Evolutionary conservation across 2,329 filamentous ascomycete genomes (phyloP).

Genomic region (Cercospora berteroae): DNA sequence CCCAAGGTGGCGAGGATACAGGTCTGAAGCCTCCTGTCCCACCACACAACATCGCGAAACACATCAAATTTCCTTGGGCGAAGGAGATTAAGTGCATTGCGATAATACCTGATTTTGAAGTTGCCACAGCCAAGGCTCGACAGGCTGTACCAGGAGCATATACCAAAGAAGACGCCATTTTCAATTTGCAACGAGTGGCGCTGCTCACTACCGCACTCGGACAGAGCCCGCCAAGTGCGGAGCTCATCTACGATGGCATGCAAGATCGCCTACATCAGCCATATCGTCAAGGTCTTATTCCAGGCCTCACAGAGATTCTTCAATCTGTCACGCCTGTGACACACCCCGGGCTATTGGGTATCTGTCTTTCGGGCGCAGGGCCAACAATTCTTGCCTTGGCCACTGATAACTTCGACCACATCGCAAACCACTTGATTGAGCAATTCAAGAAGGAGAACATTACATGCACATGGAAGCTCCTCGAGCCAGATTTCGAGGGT

Average conservation of each 20-base stretch:
- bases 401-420: conserved; percentile 82
- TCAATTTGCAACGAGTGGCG: conserved; percentile 92
- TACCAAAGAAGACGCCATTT: conserved; percentile 79
- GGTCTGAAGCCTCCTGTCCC: conserved; percentile 82
- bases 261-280: conserved; percentile 98
- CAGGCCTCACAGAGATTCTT: conserved; percentile 85
- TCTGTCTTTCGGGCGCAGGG: conserved; percentile 91
- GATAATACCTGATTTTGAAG: conserved; percentile 93
- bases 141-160: conserved; percentile 80
- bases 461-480: conserved; percentile 77
- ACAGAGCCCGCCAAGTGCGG: conserved; percentile 83
- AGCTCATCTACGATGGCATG: conserved; percentile 96
- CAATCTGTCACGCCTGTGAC: conserved; percentile 84
- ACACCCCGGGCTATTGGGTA: conserved; percentile 84
- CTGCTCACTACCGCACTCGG: conserved; percentile 86
- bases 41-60: conserved; percentile 89
- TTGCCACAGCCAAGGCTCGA: conserved; percentile 88
- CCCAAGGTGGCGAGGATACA: conserved; percentile 87
- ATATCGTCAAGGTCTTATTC: conserved; percentile 87
- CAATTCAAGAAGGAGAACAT: conserved; percentile 72
- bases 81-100: conserved; percentile 94
- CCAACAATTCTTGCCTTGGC: conserved; percentile 93
- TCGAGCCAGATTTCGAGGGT: conserved; percentile 80
- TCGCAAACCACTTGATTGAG: conserved; percentile 67
- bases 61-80: conserved; percentile 93